Conservation (phyloP, 169 alveolate species). For the Plasmodium coatneyi region DNA sequence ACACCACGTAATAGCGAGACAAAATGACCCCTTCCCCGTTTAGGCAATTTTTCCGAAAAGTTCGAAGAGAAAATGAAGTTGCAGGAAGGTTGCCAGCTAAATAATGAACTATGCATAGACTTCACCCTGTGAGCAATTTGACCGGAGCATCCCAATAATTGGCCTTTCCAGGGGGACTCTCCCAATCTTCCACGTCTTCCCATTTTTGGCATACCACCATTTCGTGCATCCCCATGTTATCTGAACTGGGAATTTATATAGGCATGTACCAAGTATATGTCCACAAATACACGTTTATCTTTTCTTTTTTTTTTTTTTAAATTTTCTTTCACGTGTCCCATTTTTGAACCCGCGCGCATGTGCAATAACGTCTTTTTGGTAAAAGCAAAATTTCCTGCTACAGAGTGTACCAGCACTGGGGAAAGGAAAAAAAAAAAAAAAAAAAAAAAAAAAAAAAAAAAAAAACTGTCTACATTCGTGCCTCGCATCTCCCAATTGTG, state of each 20-base stretch:
- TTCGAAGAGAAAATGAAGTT: conserved; percentile 53
- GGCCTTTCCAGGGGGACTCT: background rate
- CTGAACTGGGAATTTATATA: background rate
- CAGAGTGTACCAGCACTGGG: background rate
- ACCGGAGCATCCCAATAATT: background rate
- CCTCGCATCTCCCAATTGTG: background rate
- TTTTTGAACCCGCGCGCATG: background rate
- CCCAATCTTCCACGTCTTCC: background rate
- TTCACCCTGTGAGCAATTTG: conserved; percentile 3
- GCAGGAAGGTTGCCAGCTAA: conserved; percentile 68
- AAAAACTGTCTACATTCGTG: background rate
- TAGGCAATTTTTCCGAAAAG: conserved; percentile 71
- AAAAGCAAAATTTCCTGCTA: background rate
- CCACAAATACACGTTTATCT: background rate
- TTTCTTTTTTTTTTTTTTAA: background rate
- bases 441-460: background rate
- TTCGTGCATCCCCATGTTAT: background rate
- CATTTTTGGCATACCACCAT: background rate
- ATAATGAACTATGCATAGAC: conserved; percentile 65
- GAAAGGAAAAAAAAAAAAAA: background rate
- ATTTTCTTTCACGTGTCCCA: background rate
- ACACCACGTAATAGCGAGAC: background rate
- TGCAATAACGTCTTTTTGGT: background rate
- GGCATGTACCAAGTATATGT: background rate
- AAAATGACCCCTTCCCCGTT: background rate